Base-by-base conservation (phyloP, 257 asterid genomes). In the Eustoma russellianum region DNA sequence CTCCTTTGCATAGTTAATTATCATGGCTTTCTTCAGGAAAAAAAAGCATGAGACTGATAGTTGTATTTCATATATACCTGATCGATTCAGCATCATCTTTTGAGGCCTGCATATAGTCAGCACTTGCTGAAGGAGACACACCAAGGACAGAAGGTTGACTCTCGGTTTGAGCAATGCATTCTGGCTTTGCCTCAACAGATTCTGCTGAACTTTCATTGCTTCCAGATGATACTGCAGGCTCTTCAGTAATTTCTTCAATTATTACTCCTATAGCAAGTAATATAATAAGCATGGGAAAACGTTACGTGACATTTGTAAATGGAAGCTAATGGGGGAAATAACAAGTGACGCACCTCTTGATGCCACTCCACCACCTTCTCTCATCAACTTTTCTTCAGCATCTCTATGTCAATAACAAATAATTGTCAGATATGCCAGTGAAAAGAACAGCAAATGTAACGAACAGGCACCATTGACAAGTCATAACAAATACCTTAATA, bases 181-280 rank as follows among this genome's bases (percentile, higher is more conserved):
- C 82, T 33, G 74, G 74, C 47, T 68, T 76, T 53, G 80, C 44
- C 0, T 28, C 51, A 52, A 69, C 61, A 24, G 61, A 24, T 48
- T 65, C 59, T 44, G 82, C 55, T 17, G 73, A 59, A 63, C 66
- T 62, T 52, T 61, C 83, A 45, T 17, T 28, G 56, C 68, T 65
- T 50, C 66, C 73, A 55, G 82, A 76, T 50, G 86, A 74, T 40
- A 55, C 77, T 30, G 74, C 50, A 49, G 67, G 52, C 46, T 74
- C 78, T 17, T 81, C 95, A 50, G 78, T 81, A 69, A 92, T 85
- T 62, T 88, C 99, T 79, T 88, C 97, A 72, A 92, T 88, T 62
- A 81, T 69, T 68, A 85, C 52, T 19, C 95, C 95, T 88, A 63
- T 48, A 60, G 64, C 41, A 62, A 67, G 54, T 13, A 38, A 55